Base-by-base conservation (phyloP, 2,329 filamentous ascomycete species). In the Diaporthe sp. region DNA sequence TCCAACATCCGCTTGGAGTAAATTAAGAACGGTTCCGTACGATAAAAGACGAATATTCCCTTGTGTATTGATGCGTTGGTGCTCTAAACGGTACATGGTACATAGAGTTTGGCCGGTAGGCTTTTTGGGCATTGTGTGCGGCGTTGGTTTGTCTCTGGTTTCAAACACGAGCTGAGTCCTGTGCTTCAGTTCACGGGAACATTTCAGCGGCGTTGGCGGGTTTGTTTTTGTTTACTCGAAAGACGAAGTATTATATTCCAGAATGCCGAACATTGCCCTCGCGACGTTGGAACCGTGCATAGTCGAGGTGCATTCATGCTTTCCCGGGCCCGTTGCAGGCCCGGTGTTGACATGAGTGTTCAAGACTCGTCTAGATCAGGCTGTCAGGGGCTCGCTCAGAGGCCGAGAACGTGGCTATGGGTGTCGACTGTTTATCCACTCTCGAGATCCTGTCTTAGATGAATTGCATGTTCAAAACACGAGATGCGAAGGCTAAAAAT, bases 1-100 rank as follows among this genome's bases (percentile, higher is more conserved):
- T 78, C 82, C 25, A 80, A 82, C 69, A 83, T 86, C 61, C 84
- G 84, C 22, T 80, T 86, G 50, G 79, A 79, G 69, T 82, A 74
- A 38, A 68, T 50, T 10, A n/a, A 52, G n/a, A 33, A 38, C 15
- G 9, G 15, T 19, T 22, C 19, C 13, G 35, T n/a, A 72, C 28
- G 33, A 68, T 45, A 15, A 38, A 33, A 19, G 5, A 57, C 35
- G 45, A 60, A 28, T 58, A 19, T 54, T n/a, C 25, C 15, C 28
- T 69, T 57, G 47, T 15, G 45, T 22, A 22, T 54, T 35, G 22
- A 22, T 57, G 54, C 68, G 42, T 13, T 50, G n/a, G n/a, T n/a
- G n/a, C n/a, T n/a, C n/a, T n/a, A 22, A 55, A 55, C 25, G 33
- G 55, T 42, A 15, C 30, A 58, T 45, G 47, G 58, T 22, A 61